phyloP scores from a whole-genome alignment of 2,329 filamentous ascomycete species.

The Didymella lethalis region DNA sequence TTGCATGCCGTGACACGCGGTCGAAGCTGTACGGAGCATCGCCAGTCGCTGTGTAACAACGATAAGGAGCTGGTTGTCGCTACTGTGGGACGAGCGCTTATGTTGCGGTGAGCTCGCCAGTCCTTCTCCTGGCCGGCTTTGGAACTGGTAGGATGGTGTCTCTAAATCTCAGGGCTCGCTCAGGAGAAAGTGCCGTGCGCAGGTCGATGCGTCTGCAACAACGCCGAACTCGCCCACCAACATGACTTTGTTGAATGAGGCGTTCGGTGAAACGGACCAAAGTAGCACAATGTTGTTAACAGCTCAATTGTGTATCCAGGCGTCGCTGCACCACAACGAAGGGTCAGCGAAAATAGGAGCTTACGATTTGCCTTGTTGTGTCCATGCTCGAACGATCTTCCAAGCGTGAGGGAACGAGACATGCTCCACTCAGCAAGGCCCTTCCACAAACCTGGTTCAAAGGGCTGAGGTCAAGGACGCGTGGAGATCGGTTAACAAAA shows the following conservation, averaged over 20 bases:
- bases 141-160: slow-evolving; percentile 4
- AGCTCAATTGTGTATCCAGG: slow-evolving; percentile 14
- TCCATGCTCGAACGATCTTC: slow-evolving; percentile 3
- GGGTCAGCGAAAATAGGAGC: neutral
- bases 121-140: slow-evolving; percentile 1
- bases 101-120: slow-evolving; percentile 19
- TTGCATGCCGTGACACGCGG: slow-evolving; percentile 17
- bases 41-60: slow-evolving; percentile 27
- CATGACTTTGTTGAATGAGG: slow-evolving; percentile 14
- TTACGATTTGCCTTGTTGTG: slow-evolving; percentile 9
- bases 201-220: slow-evolving; percentile 18
- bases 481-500: slow-evolving; percentile 16
- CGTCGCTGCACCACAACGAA: slow-evolving; percentile 4
- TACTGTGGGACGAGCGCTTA: slow-evolving; percentile 22
- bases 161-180: slow-evolving; percentile 12
- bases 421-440: slow-evolving; percentile 8
- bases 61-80: slow-evolving; percentile 7
- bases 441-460: slow-evolving; percentile 12
- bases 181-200: slow-evolving; percentile 24
- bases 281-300: slow-evolving; percentile 7
- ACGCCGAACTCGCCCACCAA: slow-evolving; percentile 24
- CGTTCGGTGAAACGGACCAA: slow-evolving; percentile 11
- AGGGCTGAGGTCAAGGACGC: slow-evolving; percentile 16
- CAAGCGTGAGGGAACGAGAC: slow-evolving; percentile 9
- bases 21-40: slow-evolving; percentile 16